These are phyloP conservation scores for Drosera capensis DNA, from an alignment of 148 eudicot species.

Conservation along the genomic window DNA sequence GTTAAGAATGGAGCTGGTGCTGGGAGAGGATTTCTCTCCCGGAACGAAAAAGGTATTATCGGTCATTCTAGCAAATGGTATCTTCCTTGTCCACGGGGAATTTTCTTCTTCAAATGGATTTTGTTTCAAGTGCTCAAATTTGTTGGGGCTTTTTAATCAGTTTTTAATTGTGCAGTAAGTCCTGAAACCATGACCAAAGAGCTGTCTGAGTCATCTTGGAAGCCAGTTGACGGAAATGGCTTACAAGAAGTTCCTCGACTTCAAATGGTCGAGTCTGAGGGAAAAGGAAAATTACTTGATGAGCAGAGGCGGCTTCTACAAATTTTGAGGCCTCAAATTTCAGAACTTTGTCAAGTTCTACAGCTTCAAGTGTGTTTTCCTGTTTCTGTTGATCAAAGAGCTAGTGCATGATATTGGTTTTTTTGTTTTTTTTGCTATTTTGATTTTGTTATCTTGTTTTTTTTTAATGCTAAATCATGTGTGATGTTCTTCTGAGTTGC, in stretches of 20 bases:
- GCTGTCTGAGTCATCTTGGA: too few relatives aligned
- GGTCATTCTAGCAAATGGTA: conserved; percentile 1
- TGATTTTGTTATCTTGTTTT: too few relatives aligned
- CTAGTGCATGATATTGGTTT: neutral
- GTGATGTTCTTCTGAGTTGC: too few relatives aligned
- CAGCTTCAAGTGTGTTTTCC: conserved; percentile 29
- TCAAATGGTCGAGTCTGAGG: conserved; percentile 10
- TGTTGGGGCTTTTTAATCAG: too few relatives aligned
- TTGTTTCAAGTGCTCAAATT: too few relatives aligned
- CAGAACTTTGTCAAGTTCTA: conserved; percentile 34
- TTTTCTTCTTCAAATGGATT: too few relatives aligned
- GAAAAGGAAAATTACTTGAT: conserved; percentile 13
- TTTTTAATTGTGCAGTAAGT: too few relatives aligned
- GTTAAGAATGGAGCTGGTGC: conserved; percentile 10
- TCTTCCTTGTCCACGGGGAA: too few relatives aligned
- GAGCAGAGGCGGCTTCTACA: conserved; percentile 29
- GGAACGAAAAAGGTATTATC: conserved; percentile 1
- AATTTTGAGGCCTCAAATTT: conserved; percentile 25
- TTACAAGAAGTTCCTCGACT: conserved; percentile 5
- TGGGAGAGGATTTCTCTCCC: conserved; percentile 9
- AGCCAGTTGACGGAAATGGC: conserved; percentile 2
- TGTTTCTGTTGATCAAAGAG: too few relatives aligned
- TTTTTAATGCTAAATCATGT: too few relatives aligned
- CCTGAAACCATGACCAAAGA: too few relatives aligned
- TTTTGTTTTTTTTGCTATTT: too few relatives aligned